These are phyloP conservation scores for Fonsecaea nubica DNA, from an alignment of 2,329 filamentous ascomycete species.

Conservation along the genomic window DNA sequence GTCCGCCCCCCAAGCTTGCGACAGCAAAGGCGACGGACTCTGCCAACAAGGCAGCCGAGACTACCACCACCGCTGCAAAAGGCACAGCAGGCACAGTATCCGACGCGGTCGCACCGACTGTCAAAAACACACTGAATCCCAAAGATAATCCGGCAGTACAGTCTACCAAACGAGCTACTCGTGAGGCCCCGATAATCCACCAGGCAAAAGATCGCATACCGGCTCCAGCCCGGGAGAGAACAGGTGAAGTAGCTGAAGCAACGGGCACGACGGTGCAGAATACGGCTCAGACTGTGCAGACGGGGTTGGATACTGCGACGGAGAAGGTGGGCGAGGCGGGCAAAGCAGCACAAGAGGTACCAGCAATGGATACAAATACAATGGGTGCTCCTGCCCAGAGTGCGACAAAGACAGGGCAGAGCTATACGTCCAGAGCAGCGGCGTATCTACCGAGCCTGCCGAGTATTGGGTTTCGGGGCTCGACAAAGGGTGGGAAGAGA, in stretches of 20 bases:
- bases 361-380: background rate
- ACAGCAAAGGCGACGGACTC: constrained; percentile 23
- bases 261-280: constrained; percentile 34
- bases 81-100: constrained; percentile 32
- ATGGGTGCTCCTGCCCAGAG: background rate
- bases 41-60: constrained; percentile 29
- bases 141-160: constrained; percentile 38
- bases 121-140: constrained; percentile 35
- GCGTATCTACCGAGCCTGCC: constrained; percentile 35
- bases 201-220: constrained; percentile 35
- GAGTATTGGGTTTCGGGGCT: constrained; percentile 28
- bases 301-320: constrained; percentile 24
- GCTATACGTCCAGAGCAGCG: constrained; percentile 37
- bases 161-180: constrained; percentile 27
- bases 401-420: constrained; percentile 25
- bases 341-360: constrained; percentile 10
- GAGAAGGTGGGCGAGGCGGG: constrained; percentile 27
- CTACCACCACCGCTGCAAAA: constrained; percentile 27
- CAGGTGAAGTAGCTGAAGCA: constrained; percentile 25
- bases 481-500: constrained; percentile 17
- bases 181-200: constrained; percentile 33
- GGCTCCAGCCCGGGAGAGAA: constrained; percentile 22
- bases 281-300: constrained; percentile 29
- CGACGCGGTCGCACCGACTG: constrained; percentile 31
- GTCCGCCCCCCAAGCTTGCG: constrained; percentile 33